Conservation (phyloP, 768 basidiomycete genomes). For the Neoboletus brunneissimus region DNA sequence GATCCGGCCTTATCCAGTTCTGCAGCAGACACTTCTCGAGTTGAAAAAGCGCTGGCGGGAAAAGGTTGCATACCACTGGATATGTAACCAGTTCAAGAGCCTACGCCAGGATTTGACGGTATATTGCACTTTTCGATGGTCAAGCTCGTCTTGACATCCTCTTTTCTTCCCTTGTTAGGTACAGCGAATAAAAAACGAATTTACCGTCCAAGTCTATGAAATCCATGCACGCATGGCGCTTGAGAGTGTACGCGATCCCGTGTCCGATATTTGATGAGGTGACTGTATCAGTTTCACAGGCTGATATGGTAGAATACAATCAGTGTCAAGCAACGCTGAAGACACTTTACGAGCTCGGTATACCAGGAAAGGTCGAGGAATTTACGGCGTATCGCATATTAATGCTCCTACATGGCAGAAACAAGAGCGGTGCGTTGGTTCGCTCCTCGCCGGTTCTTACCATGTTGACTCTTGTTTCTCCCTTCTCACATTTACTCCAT, state of each 20-base stretch:
- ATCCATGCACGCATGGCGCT: conserved; percentile 97
- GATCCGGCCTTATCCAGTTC: conserved; percentile 83
- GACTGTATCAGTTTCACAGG: conserved; percentile 45
- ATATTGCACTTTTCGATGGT: conserved; percentile 34
- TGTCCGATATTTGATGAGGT: conserved; percentile 3
- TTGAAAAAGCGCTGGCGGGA: conserved; percentile 88
- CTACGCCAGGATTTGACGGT: conserved; percentile 96
- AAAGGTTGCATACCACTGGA: conserved; percentile 76
- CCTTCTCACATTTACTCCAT: background rate
- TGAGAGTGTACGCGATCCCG: conserved; percentile 62
- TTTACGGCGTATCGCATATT: conserved; percentile 97
- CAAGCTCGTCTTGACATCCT: conserved; percentile 2
- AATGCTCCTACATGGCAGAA: conserved; percentile 91
- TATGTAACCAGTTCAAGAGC: conserved; percentile 98
- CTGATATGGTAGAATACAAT: conserved; percentile 98
- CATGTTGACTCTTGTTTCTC: background rate
- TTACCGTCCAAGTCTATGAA: conserved; percentile 96
- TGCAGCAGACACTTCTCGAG: conserved; percentile 81
- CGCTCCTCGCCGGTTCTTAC: background rate
- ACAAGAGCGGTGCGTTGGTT: conserved; percentile 76
- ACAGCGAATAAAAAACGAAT: conserved; percentile 97
- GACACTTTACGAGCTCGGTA: conserved; percentile 88
- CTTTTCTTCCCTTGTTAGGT: conserved; percentile 53
- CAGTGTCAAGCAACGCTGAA: conserved; percentile 92
- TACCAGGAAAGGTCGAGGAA: conserved; percentile 90